phyloP scores from a whole-genome alignment of 768 basidiomycete genomes.

The Trametes gibbosa region DNA sequence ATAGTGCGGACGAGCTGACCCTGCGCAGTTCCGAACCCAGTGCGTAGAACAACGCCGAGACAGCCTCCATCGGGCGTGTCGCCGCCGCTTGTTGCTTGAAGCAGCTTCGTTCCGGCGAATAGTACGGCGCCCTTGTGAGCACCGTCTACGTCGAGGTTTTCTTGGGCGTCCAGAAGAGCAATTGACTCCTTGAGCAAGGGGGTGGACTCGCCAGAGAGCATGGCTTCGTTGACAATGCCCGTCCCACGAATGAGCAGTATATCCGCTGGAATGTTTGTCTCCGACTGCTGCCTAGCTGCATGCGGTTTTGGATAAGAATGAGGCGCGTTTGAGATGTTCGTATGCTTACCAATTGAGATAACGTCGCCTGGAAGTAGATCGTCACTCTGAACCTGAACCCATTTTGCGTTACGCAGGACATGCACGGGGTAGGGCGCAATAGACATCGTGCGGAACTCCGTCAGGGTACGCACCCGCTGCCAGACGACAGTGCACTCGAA shows the following conservation, averaged over 20 bases:
- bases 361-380: conserved; percentile 90
- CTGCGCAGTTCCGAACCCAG: conserved; percentile 96
- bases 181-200: conserved; percentile 96
- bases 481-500: conserved; percentile 99
- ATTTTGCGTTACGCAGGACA: conserved; percentile 75
- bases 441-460: conserved; percentile 97
- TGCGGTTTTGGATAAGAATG: neutral
- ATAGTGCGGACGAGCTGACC: conserved; percentile 97
- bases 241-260: conserved; percentile 90
- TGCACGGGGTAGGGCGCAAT: conserved; percentile 87
- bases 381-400: conserved; percentile 81
- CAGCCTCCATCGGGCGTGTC: conserved; percentile 90
- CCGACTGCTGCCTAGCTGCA: conserved; percentile 63
- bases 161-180: conserved; percentile 71
- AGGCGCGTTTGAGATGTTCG: neutral
- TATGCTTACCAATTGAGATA: conserved; percentile 67
- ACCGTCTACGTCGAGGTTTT: conserved; percentile 82
- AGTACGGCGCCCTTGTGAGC: conserved; percentile 84
- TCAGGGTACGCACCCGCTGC: conserved; percentile 93
- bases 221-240: conserved; percentile 97
- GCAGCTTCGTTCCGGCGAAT: conserved; percentile 95
- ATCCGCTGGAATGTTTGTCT: conserved; percentile 91
- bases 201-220: conserved; percentile 98
- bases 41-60: conserved; percentile 88
- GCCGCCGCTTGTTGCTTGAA: conserved; percentile 71